Base-by-base conservation (phyloP, 345 rosid species). In the Nephelium lappaceum region DNA sequence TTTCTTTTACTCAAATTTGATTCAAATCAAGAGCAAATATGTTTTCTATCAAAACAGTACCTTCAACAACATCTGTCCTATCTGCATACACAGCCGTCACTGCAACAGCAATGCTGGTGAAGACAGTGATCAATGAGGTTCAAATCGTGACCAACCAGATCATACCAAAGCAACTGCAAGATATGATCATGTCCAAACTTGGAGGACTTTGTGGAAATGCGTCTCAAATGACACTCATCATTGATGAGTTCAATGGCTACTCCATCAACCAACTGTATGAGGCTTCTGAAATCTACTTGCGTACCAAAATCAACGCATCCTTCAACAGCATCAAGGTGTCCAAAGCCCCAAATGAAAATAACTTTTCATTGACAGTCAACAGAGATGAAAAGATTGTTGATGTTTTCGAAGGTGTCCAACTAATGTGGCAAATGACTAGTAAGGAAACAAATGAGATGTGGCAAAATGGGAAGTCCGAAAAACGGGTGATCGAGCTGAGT, bases 1-100 rank as follows among this genome's bases (percentile, higher is more conserved):
- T n/a, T n/a, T n/a, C n/a, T n/a, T n/a, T 1, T 1, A 3, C 18
- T 6, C 12, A 62, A 51, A 21, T 47, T 76, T 45, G 42, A 19
- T n/a, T 60, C 64, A 60, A 45, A 45, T 57, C 67, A 39, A 51
- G 9, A 24, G 67, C 73, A 71, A 41, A 24, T 11, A 81, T 78
- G 79, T 63, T 76, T 36, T 72, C 82, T 66, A 16, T 79, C 15
- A 75, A 69, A 77, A 58, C 5, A 58, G 51, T 76, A 19, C 75
- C 81, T 31, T 70, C 81, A 67, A 67, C 83, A 9, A 42, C 85
- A n/a, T 69, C 81, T 38, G 58, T 79, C 27, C 68, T 81, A n/a
- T 69, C 83, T 5, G 57, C 79, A 14, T 73, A 49, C 38, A 63
- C 83, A 0, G 12, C 77, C 21, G 58, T 73, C 74, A 76, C 75